These are phyloP conservation scores for Xylariaceae sp. DNA, from an alignment of 2,329 filamentous ascomycete genomes.

Conservation along the genomic window DNA sequence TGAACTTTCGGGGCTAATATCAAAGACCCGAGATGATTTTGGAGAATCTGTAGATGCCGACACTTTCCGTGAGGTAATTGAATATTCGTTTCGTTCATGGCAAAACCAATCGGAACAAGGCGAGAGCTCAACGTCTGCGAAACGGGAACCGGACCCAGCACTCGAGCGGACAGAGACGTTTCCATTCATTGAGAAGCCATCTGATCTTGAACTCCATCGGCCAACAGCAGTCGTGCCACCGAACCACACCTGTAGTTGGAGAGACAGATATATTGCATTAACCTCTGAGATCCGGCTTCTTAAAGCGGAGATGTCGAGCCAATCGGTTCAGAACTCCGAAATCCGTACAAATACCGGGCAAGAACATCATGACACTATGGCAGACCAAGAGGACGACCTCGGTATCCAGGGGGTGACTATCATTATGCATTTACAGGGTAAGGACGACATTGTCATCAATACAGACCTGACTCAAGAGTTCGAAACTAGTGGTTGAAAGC, in stretches of 20 bases:
- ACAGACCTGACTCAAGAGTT: conserved; percentile 36
- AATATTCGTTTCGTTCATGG: not conserved
- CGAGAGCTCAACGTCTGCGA: not conserved
- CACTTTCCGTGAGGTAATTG: not conserved
- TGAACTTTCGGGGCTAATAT: conserved; percentile 5
- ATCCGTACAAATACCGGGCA: conserved; percentile 3
- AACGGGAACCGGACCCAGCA: not conserved
- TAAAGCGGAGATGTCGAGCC: conserved; percentile 32
- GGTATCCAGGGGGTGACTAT: conserved; percentile 47
- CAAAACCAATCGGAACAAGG: not conserved
- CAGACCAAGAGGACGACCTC: conserved; percentile 25
- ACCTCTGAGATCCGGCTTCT: conserved; percentile 37
- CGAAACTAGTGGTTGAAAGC: not conserved
- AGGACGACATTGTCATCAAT: conserved; percentile 48
- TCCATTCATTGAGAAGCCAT: not conserved
- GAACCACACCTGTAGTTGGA: conserved; percentile 40
- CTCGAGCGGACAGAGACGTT: not conserved
- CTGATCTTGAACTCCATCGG: conserved; percentile 25
- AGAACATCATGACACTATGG: not conserved
- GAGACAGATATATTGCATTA: conserved; percentile 36
- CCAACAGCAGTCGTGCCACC: conserved; percentile 32
- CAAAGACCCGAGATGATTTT: not conserved
- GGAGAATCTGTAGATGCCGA: not conserved
- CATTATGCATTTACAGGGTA: conserved; percentile 44
- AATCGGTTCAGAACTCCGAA: too few relatives aligned